Base-by-base conservation (phyloP, 768 basidiomycete species). In the Rhodotorula sphaerocarpa region DNA sequence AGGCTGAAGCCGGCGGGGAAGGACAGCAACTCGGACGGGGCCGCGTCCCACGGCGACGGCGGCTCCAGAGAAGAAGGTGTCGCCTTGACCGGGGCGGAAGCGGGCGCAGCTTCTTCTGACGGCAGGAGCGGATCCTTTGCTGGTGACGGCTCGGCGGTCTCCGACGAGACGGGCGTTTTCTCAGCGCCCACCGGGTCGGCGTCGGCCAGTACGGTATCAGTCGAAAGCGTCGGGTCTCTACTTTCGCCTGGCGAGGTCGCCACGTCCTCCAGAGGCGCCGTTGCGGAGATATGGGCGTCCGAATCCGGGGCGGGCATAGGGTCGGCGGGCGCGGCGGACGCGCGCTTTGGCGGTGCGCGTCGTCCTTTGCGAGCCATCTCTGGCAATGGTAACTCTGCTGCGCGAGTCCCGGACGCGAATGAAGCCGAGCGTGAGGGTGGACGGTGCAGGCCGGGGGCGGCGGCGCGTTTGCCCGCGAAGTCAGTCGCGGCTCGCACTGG, bases 171-270 rank as follows among this genome's bases (percentile, higher is more conserved):
- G 27, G 16, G 28, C 31, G 21, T 58, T 63, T 58, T 44, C 44
- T 57, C 39, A 36, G 2, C 44, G 15, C 23, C 39, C n/a, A 46
- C 55, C 20, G 45, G 9, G 9, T 16, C 34, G 2, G 51, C 0
- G 18, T 36, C 12, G 25, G 36, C 31, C 39, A 16, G 3, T 15
- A 7, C n/a, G 18, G 47, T 41, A 12, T 41, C 57, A 10, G 25
- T 48, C 23, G 41, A 43, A 31, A 59, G 57, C 36, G 16, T 18
- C 0, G 5, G 20, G 7, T 41, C 31, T 15, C 20, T 5, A n/a
- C 34, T 7, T 15, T 50, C n/a, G 36, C 25, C 27, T 63, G 62
- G 20, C 12, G 63, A 10, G 63, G 53, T 64, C 57, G 57, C 1
- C 25, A 41, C 5, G 41, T 34, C 53, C 25, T 3, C 63, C 39